phyloP scores from a whole-genome alignment of 306 rosid species.

The Glycine latifolia region DNA sequence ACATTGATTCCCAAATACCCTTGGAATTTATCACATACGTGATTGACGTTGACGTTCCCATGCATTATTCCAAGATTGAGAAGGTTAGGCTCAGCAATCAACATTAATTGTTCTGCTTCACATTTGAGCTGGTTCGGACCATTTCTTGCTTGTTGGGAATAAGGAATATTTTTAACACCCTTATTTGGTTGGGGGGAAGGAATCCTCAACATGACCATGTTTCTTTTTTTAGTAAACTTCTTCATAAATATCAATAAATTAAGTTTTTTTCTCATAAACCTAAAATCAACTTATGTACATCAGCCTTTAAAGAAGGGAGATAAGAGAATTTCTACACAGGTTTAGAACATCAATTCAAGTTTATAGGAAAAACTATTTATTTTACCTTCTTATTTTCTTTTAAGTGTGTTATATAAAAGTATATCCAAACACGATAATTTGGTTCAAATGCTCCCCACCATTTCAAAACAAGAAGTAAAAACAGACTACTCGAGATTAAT shows the following conservation, averaged over 20 bases:
- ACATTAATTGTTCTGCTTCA: neutral
- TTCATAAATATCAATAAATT: no score
- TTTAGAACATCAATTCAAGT: neutral
- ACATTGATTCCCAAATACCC: neutral
- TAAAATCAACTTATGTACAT: neutral
- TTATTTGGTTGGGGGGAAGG: neutral
- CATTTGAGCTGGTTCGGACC: neutral
- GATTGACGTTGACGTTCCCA: no score
- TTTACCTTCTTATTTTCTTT: neutral
- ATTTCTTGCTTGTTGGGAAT: slow-evolving; percentile 1
- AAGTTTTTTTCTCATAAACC: neutral
- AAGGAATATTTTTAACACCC: neutral
- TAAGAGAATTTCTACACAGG: neutral
- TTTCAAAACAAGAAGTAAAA: slow-evolving; percentile 2
- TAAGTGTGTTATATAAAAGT: neutral
- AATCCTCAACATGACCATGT: neutral
- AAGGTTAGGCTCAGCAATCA: neutral
- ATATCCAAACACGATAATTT: neutral
- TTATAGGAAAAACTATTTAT: neutral
- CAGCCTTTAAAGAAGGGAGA: neutral
- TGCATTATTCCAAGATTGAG: no score
- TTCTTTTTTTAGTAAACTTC: neutral
- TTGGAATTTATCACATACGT: neutral
- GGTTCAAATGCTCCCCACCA: slow-evolving; percentile 17
- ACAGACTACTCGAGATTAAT: slow-evolving; percentile 13